Conservation (phyloP, 106 monocot genomes). For the Dioscorea dumetorum region DNA sequence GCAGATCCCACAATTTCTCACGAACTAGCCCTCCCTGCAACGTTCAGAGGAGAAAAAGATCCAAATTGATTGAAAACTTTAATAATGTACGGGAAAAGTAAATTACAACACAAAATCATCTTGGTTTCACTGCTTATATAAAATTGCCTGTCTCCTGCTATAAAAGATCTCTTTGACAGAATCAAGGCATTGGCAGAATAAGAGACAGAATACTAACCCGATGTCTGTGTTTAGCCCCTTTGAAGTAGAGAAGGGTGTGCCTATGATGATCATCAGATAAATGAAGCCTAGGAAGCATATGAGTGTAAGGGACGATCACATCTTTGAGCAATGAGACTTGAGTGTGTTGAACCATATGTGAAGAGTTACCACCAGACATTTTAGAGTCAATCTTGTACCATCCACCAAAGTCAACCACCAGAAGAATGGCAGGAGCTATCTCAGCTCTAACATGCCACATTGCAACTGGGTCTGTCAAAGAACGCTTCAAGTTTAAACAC, state of each 20-base stretch:
- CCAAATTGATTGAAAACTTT: not conserved
- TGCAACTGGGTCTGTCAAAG: conserved; percentile 97
- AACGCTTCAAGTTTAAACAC: conserved; percentile 79
- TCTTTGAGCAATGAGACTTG: conserved; percentile 92
- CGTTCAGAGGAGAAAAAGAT: not conserved
- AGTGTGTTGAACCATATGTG: conserved; percentile 62
- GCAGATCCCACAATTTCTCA: conserved; percentile 83
- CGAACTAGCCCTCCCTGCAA: conserved; percentile 82
- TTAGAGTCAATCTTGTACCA: conserved; percentile 90
- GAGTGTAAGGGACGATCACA: conserved; percentile 87
- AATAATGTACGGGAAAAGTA: not conserved
- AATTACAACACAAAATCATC: too few relatives aligned
- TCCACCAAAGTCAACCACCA: conserved; percentile 96
- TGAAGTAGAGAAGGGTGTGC: conserved; percentile 80
- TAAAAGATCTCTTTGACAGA: not conserved
- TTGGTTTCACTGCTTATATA: too few relatives aligned
- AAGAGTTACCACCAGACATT: conserved; percentile 34
- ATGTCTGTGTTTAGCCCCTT: conserved; percentile 86
- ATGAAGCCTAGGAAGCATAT: conserved; percentile 62
- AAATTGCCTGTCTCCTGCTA: too few relatives aligned
- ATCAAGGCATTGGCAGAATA: not conserved
- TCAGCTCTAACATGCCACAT: conserved; percentile 93
- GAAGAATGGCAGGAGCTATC: conserved; percentile 76
- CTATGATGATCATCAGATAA: conserved; percentile 54
- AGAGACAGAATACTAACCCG: conserved; percentile 46